Percentiles rank a stretch among this genome's conserved stretches.
Evolutionary conservation across 352 stramenopile genomes (phyloP).

Genomic region (Phytophthora pinifolia): DNA sequence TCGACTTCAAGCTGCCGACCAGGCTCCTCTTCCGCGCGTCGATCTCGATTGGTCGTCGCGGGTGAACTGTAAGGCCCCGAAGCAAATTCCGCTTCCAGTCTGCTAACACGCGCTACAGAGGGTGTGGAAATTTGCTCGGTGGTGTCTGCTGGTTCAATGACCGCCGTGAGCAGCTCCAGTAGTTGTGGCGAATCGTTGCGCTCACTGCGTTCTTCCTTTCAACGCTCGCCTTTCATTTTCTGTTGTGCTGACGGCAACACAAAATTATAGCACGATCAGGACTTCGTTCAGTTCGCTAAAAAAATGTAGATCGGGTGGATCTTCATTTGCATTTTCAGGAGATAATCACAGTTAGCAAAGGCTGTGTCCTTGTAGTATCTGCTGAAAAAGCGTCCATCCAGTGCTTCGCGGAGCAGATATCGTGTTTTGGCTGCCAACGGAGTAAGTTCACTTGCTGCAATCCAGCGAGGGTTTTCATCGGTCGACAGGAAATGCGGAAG

Average conservation of each 20-base stretch:
- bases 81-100: slow-evolving; percentile 7
- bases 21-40: slow-evolving; percentile 13
- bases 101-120: neutral
- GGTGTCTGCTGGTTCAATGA: slow-evolving; percentile 4
- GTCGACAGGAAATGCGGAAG: slow-evolving; percentile 19
- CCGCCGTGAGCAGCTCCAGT: slow-evolving; percentile 1
- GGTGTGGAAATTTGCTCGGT: neutral
- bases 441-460: slow-evolving; percentile 9
- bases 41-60: neutral
- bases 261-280: slow-evolving; percentile 5
- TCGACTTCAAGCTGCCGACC: slow-evolving; percentile 9
- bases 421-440: slow-evolving; percentile 11
- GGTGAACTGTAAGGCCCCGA: neutral
- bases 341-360: slow-evolving; percentile 8
- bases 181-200: slow-evolving; percentile 13
- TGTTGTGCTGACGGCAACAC: slow-evolving; percentile 9
- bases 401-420: neutral
- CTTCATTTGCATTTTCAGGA: slow-evolving; percentile 16
- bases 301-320: slow-evolving; percentile 17
- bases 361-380: slow-evolving; percentile 5
- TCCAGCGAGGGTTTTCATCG: slow-evolving; percentile 16
- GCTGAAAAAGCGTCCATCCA: slow-evolving; percentile 14
- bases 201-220: slow-evolving; percentile 4
- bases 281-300: slow-evolving; percentile 5
- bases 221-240: slow-evolving; percentile 5